These are phyloP conservation scores for Begonia peltatifolia DNA, from an alignment of 306 rosid species.

Conservation along the genomic window DNA sequence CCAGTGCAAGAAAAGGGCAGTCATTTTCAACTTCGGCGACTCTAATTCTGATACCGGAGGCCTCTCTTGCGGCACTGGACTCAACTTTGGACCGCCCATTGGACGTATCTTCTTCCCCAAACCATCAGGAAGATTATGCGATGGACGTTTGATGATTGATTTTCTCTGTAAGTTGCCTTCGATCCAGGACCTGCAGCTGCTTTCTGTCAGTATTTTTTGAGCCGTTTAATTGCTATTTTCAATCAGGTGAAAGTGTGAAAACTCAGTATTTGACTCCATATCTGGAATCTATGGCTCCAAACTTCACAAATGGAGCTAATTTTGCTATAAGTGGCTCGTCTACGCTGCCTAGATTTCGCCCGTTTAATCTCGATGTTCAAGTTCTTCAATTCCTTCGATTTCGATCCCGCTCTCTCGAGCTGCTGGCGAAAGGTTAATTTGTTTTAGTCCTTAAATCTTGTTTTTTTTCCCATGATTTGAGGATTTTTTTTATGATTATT, in stretches of 20 bases:
- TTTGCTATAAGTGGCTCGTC: conserved; percentile 18
- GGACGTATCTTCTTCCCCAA: conserved; percentile 13
- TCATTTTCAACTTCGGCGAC: conserved; percentile 25
- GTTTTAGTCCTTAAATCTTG: not conserved
- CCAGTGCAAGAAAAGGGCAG: conserved; percentile 8
- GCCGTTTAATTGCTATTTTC: not conserved
- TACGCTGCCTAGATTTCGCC: conserved; percentile 9
- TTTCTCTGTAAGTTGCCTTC: conserved; percentile 15
- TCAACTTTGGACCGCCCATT: conserved; percentile 14
- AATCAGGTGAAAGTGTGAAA: conserved; percentile 10
- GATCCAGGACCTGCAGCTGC: not conserved
- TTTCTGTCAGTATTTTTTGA: not conserved
- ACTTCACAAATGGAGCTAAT: conserved; percentile 17
- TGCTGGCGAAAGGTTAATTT: conserved; percentile 5
- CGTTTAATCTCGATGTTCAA: conserved; percentile 16
- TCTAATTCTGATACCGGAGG: conserved; percentile 32
- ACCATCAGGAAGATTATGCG: conserved; percentile 14
- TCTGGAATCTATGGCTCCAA: conserved; percentile 13
- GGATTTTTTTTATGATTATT: not conserved
- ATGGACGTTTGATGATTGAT: conserved; percentile 21
- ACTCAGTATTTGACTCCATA: conserved; percentile 9
- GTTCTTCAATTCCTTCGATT: conserved; percentile 18
- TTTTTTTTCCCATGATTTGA: not conserved
- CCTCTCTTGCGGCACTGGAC: conserved; percentile 10
- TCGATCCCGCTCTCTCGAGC: conserved; percentile 12